Evolutionary conservation across 768 basidiomycete genomes (phyloP).

Genomic region (Boletus barrowsii): DNA sequence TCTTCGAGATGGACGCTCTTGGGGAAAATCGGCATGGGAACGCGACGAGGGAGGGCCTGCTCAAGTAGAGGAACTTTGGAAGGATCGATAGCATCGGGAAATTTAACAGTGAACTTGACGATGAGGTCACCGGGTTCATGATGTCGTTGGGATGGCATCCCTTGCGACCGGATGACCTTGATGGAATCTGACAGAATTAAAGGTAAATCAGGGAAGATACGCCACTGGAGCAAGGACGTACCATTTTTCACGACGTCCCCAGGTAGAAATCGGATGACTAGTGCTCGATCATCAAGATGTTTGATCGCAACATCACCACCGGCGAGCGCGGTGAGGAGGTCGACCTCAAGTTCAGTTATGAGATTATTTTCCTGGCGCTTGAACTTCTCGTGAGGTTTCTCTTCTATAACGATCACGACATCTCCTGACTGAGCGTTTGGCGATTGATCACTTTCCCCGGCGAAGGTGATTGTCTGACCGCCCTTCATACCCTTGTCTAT

Average conservation of each 20-base stretch:
- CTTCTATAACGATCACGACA: slow-evolving; percentile 90
- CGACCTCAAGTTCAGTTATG: slow-evolving; percentile 82
- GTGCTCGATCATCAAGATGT: slow-evolving; percentile 90
- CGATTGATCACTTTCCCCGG: slow-evolving; percentile 90
- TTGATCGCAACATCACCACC: slow-evolving; percentile 88
- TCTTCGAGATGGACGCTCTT: slow-evolving; percentile 77
- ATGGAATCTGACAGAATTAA: slow-evolving; percentile 57
- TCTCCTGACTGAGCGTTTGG: slow-evolving; percentile 90
- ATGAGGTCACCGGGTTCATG: slow-evolving; percentile 95
- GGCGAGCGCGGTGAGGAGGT: slow-evolving; percentile 88
- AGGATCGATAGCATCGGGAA: slow-evolving; percentile 80
- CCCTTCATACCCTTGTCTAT: slow-evolving; percentile 98
- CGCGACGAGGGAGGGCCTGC: slow-evolving; percentile 78
- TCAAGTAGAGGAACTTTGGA: slow-evolving; percentile 72
- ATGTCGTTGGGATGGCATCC: slow-evolving; percentile 98
- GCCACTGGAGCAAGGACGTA: slow-evolving; percentile 37
- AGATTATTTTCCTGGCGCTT: slow-evolving; percentile 87
- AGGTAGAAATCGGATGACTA: slow-evolving; percentile 79
- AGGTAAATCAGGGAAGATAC: not conserved
- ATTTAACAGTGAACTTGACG: slow-evolving; percentile 81
- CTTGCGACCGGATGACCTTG: slow-evolving; percentile 91
- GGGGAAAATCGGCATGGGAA: slow-evolving; percentile 60
- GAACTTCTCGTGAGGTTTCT: slow-evolving; percentile 88
- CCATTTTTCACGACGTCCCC: slow-evolving; percentile 94
- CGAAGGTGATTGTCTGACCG: slow-evolving; percentile 85